Evolutionary conservation across 2,329 filamentous ascomycete species (phyloP), one percentile per base, ranked within the genome.

Genomic region (Exophiala xenobiotica): DNA sequence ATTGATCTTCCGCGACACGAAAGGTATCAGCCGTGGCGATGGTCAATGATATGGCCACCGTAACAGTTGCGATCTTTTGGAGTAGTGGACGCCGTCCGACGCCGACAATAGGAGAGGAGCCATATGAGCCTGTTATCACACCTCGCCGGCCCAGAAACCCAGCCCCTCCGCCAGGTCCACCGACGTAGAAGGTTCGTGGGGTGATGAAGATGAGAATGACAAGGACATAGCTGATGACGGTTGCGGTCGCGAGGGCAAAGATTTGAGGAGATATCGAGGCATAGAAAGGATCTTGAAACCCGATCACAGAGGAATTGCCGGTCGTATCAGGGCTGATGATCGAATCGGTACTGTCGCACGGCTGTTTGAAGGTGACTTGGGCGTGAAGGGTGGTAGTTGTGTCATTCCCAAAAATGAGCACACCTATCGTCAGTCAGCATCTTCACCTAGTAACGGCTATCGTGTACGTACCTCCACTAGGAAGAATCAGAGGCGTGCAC

Each of bases 11-110:
- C 16, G 91, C 90, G 11, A 93, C 88, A 60, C 80, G 78, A 67
- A 97, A 95, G 0, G 92, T 96, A 71, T 96, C 90, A 46, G 86
- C 88, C 6, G 90, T 95, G 38, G 93, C 93, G 56, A 97, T 93
- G 0, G 91, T 96, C 48, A 99, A 78, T 2, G 92, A 96, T 22
- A 97, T 83, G 27, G 81, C 82, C 40, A 85, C 82, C 5, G 80
- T 78, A 55, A 84, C 67, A 19, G 82, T 80, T 9, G 82, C 82
- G 14, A 82, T 77, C 67, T 85, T 92, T 68, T 99, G 93, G 52
- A 99, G 75, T 89, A 91, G 96, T 4, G 93, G 93, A 45, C 93
- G 83, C 37, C 90, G 90, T 46, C 93, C 93, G 12, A 96, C 90
- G 48, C 86, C 91, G 48, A 95, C 85, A 43, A 90, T 81, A 18